phyloP scores from a whole-genome alignment of 1,284 basidiomycete genomes.

The Mycocalia duriaeana region DNA sequence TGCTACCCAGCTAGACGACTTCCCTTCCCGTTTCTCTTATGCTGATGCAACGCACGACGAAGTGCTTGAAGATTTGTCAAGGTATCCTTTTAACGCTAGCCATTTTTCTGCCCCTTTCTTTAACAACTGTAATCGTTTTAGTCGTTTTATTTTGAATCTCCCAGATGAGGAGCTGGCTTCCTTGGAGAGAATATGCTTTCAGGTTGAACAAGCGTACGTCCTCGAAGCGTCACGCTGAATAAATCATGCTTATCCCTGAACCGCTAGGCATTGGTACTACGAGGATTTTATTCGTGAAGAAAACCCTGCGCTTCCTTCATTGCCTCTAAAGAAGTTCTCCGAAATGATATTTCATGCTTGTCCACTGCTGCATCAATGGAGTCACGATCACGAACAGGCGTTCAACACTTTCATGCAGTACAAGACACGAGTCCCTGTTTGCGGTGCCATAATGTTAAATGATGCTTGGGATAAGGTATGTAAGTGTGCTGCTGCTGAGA shows the following conservation, averaged over 20 bases:
- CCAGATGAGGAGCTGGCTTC: conserved; percentile 90
- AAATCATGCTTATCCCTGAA: conserved; percentile 10
- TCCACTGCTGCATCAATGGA: conserved; percentile 76
- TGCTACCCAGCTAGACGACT: conserved; percentile 41
- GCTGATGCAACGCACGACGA: conserved; percentile 67
- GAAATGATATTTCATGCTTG: conserved; percentile 84
- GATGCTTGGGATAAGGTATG: conserved; percentile 86
- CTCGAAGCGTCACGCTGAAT: conserved; percentile 6
- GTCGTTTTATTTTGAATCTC: conserved; percentile 95
- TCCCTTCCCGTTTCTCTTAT: conserved; percentile 50
- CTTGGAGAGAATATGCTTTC: conserved; percentile 94
- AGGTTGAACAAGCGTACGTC: conserved; percentile 96
- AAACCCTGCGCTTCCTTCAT: conserved; percentile 83
- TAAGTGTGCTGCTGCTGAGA: not conserved
- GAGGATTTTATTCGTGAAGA: conserved; percentile 96
- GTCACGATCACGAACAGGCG: conserved; percentile 73
- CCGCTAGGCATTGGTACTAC: conserved; percentile 96
- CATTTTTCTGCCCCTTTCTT: not conserved
- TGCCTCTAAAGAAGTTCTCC: conserved; percentile 92
- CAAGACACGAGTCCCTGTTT: conserved; percentile 97
- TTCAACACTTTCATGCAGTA: conserved; percentile 89
- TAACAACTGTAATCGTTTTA: conserved; percentile 23
- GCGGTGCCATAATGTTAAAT: conserved; percentile 95
- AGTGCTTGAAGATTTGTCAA: conserved; percentile 87
- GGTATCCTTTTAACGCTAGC: conserved; percentile 28